Evolutionary conservation across 2,329 filamentous ascomycete genomes (phyloP), one percentile per base, ranked within the genome.

Genomic region (Colletotrichum sp.): DNA sequence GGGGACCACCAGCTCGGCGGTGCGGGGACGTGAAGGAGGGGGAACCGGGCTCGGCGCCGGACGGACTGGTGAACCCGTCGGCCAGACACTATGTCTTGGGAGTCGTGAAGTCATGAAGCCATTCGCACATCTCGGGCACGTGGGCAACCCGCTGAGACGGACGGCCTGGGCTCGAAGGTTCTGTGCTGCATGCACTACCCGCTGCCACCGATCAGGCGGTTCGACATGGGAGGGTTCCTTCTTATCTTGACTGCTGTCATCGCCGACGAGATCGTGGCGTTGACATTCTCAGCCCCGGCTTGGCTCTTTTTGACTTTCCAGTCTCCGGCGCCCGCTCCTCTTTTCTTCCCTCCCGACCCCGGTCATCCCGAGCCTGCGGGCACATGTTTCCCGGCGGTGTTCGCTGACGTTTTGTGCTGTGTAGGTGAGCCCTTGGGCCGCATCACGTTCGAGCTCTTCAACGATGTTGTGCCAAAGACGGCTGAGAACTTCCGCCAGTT

Each of bases 401-500:
- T 30, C 32, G 43, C 71, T 74, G 12, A 68, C 71, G n/a, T 63
- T 67, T 55, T 55, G 9, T 66, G 61, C n/a, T 30, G 6, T 13
- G 12, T 79, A 97, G 96, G 96, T 77, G 95, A 98, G 82, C 93
- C 95, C 4, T 91, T 98, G 18, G 96, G 96, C 78, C 93, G 96
- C 74, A 92, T 98, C 82, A 96, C 94, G 79, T 96, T 98, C 84
- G 95, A 98, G 86, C 92, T 99, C 77, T 98, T 97, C 88, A 92
- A 93, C 77, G 91, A 98, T 85, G 89, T 94, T 26, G 94, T 95
- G 0, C 96, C 96, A 78, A 93, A 93, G 81, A 99, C 97, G 10
- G 95, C 96, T 34, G 97, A 99, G 85, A 99, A 99, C 88, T 99
- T 99, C 84, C 94, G 96, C 63, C 95, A 98, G 83, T 98, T 98